Evolutionary conservation across 805 yeast genomes (phyloP).

Genomic region (Spathaspora girioi): DNA sequence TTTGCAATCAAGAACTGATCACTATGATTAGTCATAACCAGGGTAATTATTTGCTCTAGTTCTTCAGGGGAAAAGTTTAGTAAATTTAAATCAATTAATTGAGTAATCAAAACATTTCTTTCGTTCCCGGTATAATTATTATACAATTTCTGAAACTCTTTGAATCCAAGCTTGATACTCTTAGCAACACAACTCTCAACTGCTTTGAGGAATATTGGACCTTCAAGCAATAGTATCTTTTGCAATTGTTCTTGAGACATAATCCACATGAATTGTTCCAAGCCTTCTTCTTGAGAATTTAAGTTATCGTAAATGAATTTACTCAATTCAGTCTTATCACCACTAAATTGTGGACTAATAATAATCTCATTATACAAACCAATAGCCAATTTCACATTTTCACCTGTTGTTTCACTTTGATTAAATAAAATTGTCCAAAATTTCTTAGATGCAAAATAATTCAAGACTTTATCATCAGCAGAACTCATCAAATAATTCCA

Average conservation of each 20-base stretch:
- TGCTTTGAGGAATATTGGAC: constrained; percentile 5
- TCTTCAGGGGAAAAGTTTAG: constrained; percentile 2
- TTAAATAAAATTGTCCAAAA: constrained; percentile 3
- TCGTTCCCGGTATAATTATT: not conserved
- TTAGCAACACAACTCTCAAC: constrained; percentile 4
- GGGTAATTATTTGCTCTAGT: not conserved
- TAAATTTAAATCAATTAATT: constrained; percentile 7
- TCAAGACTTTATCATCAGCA: not conserved
- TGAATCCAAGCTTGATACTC: not conserved
- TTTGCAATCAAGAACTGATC: constrained; percentile 8
- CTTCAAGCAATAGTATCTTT: not conserved
- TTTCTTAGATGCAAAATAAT: constrained; percentile 7
- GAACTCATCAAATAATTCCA: constrained; percentile 4
- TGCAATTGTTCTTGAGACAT: constrained; percentile 13
- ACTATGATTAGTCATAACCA: not conserved
- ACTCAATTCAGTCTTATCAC: not conserved
- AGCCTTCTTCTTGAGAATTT: not conserved
- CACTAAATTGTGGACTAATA: not conserved
- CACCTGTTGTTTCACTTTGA: not conserved
- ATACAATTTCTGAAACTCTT: constrained; percentile 1
- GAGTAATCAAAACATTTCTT: constrained; percentile 3
- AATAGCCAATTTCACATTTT: not conserved
- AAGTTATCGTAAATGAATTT: not conserved
- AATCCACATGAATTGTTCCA: constrained; percentile 5
- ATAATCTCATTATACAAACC: constrained; percentile 4